These are phyloP conservation scores for Apiospora koreana DNA, from an alignment of 2,329 filamentous ascomycete species.

Conservation along the genomic window DNA sequence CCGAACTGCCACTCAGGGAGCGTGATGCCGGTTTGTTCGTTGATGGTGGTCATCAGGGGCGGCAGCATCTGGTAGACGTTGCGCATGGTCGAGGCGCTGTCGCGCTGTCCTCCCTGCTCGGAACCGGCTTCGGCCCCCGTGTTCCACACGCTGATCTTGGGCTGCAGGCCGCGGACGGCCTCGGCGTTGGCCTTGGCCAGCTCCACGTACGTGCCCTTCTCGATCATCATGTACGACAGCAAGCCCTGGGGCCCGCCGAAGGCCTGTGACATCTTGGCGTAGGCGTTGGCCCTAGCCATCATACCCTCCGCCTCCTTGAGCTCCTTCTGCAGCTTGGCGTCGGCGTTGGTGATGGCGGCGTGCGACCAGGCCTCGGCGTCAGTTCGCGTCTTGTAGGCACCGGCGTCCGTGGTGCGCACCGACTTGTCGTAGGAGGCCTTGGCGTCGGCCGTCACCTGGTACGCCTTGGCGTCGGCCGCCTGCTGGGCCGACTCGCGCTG, in stretches of 20 bases:
- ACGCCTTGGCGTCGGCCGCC: constrained; percentile 65
- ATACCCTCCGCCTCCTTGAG: constrained; percentile 79
- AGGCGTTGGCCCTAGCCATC: constrained; percentile 77
- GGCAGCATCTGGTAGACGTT: constrained; percentile 86
- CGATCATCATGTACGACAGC: constrained; percentile 84
- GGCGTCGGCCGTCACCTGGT: constrained; percentile 65
- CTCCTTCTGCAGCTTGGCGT: constrained; percentile 57
- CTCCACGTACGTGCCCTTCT: constrained; percentile 75
- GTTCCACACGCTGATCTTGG: constrained; percentile 92
- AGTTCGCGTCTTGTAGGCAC: constrained; percentile 46
- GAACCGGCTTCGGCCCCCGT: constrained; percentile 60
- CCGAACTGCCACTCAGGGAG: constrained; percentile 77
- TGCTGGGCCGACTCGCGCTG: constrained; percentile 68
- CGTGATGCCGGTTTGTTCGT: constrained; percentile 83
- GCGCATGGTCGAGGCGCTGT: constrained; percentile 65
- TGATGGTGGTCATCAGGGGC: constrained; percentile 80
- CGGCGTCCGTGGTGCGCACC: constrained; percentile 50
- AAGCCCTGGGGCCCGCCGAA: constrained; percentile 79
- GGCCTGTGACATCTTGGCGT: constrained; percentile 68
- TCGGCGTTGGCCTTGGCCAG: constrained; percentile 77
- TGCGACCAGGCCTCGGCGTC: constrained; percentile 43
- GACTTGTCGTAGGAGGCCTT: constrained; percentile 54
- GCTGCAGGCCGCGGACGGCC: constrained; percentile 75
- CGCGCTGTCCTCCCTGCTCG: constrained; percentile 42
- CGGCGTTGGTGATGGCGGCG: constrained; percentile 48